Evolutionary conservation across 2,329 filamentous ascomycete species (phyloP), one percentile per base, ranked within the genome.

Genomic region (Botrytis fabae): DNA sequence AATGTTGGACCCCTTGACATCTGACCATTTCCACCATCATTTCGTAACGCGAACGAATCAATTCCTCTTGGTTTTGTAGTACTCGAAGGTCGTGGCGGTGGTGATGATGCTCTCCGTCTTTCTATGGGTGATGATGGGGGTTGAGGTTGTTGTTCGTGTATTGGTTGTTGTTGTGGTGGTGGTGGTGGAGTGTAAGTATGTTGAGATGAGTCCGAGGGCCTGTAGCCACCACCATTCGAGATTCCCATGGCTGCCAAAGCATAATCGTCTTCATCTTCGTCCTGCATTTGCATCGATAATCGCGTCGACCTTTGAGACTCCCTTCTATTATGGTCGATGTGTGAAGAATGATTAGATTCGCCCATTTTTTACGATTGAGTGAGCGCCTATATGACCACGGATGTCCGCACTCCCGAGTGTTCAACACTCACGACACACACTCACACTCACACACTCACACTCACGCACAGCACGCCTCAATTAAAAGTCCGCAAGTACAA

Each of bases 11-110:
- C 77, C 61, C 74, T 76, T 63, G 73, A 70, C 25, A 77, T 78
- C 63, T 79, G 75, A 38, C 80, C 80, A 78, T 82, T 82, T 8
- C 79, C 82, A 25, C 86, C 86, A 77, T 89, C 87, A 74, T 89
- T 84, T 64, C 85, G 83, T 51, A 89, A 81, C 14, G 86, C 82
- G 25, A 89, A 82, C 25, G 86, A 85, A 74, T 88, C 87, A 40
- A 85, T 82, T 10, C 80, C 82, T 20, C 82, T 82, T n/a, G 85
- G 83, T 75, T 91, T 91, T 22, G 86, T 83, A 65, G 86, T 86
- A 79, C 88, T 90, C 5, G 87, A 88, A 54, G 86, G 84, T 73
- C 86, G 83, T 73, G 81, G 80, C 35, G 78, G 76, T 68, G 80
- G 76, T 64, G 75, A 77, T 73, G 76, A 78, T 72, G 62, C 38